Base-by-base conservation (phyloP, 106 monocot genomes). In the Dendrobium huoshanense region DNA sequence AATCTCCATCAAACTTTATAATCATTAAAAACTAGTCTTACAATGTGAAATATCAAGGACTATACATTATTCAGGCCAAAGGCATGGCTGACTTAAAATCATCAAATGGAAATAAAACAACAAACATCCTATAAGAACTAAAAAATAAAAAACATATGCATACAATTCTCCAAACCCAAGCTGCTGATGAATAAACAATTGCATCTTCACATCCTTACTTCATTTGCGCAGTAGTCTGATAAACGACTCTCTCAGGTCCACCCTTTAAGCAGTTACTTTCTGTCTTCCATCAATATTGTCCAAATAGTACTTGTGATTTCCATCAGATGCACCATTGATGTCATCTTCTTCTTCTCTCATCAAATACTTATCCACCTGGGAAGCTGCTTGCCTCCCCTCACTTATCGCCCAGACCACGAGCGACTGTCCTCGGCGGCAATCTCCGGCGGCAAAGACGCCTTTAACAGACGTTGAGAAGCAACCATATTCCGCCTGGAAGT, bases 341-440 rank as follows among this genome's bases (percentile, higher is more conserved):
- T 40, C 15, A 15, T 72, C 77, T 2, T 13, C 13, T 51, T 82
- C 87, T 11, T 95, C 86, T 79, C 75, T 82, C 87, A 87, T 89
- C 70, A 99, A 67, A 83, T 85, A 99, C 29, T 85, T 81, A 79
- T 99, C 95, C 18, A 95, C 95, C 80, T 88, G 85, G 15, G 95
- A 65, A 0, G 99, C 99, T 43, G 93, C 99, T 72, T 91, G 90
- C 55, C 99, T 87, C 33, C 99, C 99, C 85, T 99, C 99, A 51
- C 78, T 85, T 67, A 95, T 99, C 29, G 99, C 99, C 99, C 99
- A 99, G 8, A 99, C 99, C 41, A 99, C 95, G 3, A 99, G 83
- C 0, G 99, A 99, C 81, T 99, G 99, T 11, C 99, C 99, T 13
- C 99, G 86, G 51, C 99, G 80, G 83, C 95, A 99, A 77, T 99